Evolutionary conservation across 208 protist genomes (phyloP).

Genomic region (Crithidia expoeki): DNA sequence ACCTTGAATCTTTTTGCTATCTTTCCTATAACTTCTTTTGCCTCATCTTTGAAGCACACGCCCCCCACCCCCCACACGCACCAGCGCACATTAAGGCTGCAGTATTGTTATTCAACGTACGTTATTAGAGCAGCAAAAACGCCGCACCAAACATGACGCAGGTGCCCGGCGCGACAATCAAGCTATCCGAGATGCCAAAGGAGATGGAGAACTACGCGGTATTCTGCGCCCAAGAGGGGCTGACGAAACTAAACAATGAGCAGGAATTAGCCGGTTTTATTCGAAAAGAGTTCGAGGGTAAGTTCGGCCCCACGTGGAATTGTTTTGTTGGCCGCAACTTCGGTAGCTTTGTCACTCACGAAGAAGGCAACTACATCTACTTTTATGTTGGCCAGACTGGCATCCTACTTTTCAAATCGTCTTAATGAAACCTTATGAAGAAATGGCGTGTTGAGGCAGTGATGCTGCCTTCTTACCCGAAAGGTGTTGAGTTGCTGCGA

Average conservation of each 20-base stretch:
- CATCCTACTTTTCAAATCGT: constrained; percentile 97
- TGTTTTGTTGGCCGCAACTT: constrained; percentile 99
- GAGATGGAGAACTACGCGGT: constrained; percentile 98
- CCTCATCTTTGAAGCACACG: too few species aligned
- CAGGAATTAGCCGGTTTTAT: constrained; percentile 99
- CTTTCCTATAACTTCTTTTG: too few species aligned
- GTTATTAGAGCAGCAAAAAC: background rate
- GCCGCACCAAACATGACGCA: constrained; percentile 66
- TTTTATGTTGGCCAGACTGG: constrained; percentile 99
- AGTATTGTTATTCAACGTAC: background rate
- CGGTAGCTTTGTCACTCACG: constrained; percentile 99
- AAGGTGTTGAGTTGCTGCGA: too few species aligned
- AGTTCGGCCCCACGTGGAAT: constrained; percentile 99
- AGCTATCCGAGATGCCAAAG: constrained; percentile 95
- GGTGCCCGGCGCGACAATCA: constrained; percentile 81
- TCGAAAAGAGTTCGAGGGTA: constrained; percentile 99
- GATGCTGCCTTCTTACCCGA: too few species aligned
- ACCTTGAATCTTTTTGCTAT: too few species aligned
- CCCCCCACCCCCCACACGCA: too few species aligned
- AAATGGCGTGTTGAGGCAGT: too few species aligned
- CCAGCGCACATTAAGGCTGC: too few species aligned
- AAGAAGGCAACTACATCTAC: constrained; percentile 99
- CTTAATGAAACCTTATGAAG: constrained; percentile 33
- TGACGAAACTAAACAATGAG: constrained; percentile 98
- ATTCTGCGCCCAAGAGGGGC: constrained; percentile 96